Evolutionary conservation across 1,284 basidiomycete species (phyloP), one percentile per base, ranked within the genome.

Genomic region (Uromyces viciae-fabae): DNA sequence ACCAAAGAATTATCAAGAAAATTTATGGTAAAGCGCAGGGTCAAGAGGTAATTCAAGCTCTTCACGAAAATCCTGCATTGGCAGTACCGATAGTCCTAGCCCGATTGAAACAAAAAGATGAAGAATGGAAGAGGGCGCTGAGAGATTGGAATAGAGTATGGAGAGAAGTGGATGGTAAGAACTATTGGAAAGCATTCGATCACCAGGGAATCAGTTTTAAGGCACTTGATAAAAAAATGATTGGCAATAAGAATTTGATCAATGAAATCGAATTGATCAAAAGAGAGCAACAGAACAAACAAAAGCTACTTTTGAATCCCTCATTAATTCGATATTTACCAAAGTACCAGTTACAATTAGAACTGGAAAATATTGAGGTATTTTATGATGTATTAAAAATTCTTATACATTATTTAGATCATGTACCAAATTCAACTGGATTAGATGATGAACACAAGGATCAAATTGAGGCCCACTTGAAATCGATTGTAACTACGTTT

Each of bases 121-220:
- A 98, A 83, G 97, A 99, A 86, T 99, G 97, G 97, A 92, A 94
- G 86, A 89, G 93, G 46, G 91, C 93, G 33, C 93, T 97, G 86
- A 90, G 95, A 75, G 96, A 98, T 86, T 99, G 95, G 94, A 94
- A 93, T 87, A 91, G 93, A 82, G 95, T 95, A 31, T 99, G 97
- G 97, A 90, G 95, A 80, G 96, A 98, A 86, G 93, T 98, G 62
- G 96, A 98, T 85, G 92, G 92, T 81, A 94, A 94, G 87, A 98
- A 98, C 88, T 98, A 96, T 86, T 95, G 95, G 90, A 97, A 97
- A 88, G 92, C 92, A 60, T 90, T 98, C 81, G 97, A 99, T 86
- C 94, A 98, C 85, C 95, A 98, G 85, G 95, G 94, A 5, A 92
- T 94, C 85, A 91, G 90, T 82, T 97, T 97, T 91, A 98, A 98